A percentile compares a stretch with the other conserved stretches of the same genome.
These are phyloP conservation scores for Globisporangium nodosum DNA, from an alignment of 352 stramenopile species.

Conservation along the genomic window DNA sequence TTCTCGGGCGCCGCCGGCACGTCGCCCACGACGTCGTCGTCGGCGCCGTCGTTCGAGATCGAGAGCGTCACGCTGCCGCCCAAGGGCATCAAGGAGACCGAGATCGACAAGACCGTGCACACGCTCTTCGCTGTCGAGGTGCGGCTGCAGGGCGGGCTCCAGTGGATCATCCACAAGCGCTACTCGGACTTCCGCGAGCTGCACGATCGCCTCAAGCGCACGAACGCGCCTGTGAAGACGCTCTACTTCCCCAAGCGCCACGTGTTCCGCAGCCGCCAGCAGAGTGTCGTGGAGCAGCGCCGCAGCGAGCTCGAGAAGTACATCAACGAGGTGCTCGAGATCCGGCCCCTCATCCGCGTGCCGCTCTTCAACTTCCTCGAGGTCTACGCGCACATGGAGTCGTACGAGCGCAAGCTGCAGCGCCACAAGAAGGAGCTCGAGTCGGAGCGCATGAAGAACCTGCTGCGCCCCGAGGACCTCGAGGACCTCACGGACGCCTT, in stretches of 20 bases:
- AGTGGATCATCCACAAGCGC: constrained; percentile 87
- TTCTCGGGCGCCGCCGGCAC: constrained; percentile 8
- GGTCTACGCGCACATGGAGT: constrained; percentile 85
- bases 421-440: constrained; percentile 86
- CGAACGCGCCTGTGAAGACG: constrained; percentile 69
- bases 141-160: constrained; percentile 65
- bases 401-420: constrained; percentile 79
- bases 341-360: constrained; percentile 72
- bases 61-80: constrained; percentile 69
- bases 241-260: constrained; percentile 84
- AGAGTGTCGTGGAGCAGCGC: constrained; percentile 83
- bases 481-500: constrained; percentile 75
- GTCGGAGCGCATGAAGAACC: constrained; percentile 84
- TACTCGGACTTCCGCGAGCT: constrained; percentile 88
- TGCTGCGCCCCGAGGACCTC: constrained; percentile 52
- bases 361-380: constrained; percentile 88
- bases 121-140: constrained; percentile 82
- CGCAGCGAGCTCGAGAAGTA: constrained; percentile 84
- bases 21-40: constrained; percentile 25
- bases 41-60: constrained; percentile 73
- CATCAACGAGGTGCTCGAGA: constrained; percentile 82
- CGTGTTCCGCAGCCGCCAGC: constrained; percentile 79
- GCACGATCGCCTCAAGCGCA: constrained; percentile 77
- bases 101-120: constrained; percentile 80
- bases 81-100: constrained; percentile 62